Conservation (phyloP, 2,329 filamentous ascomycete species). For the Chaetomiaceae sp. region DNA sequence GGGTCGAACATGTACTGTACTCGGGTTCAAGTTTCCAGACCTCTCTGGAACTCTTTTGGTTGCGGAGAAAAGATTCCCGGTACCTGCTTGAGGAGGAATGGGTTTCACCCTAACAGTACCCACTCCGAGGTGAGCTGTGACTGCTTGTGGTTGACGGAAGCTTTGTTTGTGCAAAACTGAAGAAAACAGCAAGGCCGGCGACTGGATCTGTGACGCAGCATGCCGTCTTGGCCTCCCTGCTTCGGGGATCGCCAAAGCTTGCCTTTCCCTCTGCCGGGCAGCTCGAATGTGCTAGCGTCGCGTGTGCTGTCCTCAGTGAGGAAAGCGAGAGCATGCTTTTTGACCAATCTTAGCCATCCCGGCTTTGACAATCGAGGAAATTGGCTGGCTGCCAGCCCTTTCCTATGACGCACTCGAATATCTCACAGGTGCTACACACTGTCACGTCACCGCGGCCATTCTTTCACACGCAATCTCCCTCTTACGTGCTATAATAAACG, state of each 20-base stretch:
- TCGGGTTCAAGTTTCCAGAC: no score
- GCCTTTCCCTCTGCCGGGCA: neutral
- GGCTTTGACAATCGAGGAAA: no score
- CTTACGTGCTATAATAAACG: conserved; percentile 1
- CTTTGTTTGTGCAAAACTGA: neutral
- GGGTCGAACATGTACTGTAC: no score
- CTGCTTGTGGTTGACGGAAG: neutral
- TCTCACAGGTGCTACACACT: neutral
- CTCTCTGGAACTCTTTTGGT: no score
- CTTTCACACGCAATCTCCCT: neutral
- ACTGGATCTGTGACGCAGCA: neutral
- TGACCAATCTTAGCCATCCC: conserved; percentile 8
- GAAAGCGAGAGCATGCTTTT: neutral
- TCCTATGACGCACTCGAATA: conserved; percentile 24
- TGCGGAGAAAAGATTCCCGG: no score
- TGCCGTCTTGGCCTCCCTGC: neutral
- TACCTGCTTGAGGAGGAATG: no score
- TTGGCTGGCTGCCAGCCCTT: conserved; percentile 2
- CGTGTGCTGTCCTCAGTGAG: neutral
- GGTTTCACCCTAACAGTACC: no score
- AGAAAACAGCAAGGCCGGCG: neutral
- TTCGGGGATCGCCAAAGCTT: neutral
- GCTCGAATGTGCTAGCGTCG: neutral
- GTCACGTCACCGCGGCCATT: conserved; percentile 15
- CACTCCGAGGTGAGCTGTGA: neutral